These are phyloP conservation scores for Monosporascus cannonballus DNA, from an alignment of 2,329 filamentous ascomycete genomes.

Conservation along the genomic window DNA sequence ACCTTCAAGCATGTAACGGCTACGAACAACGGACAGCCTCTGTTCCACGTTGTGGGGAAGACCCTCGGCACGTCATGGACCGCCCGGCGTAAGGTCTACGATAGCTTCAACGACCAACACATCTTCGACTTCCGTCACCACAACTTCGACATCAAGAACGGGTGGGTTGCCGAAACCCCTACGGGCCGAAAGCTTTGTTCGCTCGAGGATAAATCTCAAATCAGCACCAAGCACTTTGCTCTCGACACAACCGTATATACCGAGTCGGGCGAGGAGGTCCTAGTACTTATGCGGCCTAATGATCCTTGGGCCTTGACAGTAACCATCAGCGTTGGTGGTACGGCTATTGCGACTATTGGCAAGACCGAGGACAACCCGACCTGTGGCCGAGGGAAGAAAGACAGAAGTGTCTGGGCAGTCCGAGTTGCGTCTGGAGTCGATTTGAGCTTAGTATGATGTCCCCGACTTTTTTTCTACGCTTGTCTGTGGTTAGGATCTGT, in stretches of 20 bases:
- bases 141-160: slow-evolving; percentile 11
- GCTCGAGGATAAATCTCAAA: slow-evolving; percentile 5
- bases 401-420: slow-evolving; percentile 5
- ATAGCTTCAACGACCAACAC: not conserved
- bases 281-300: slow-evolving; percentile 4
- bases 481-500: not conserved
- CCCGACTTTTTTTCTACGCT: not conserved
- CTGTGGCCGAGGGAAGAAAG: not conserved
- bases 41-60: slow-evolving; percentile 9
- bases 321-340: not conserved
- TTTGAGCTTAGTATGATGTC: slow-evolving; percentile 3
- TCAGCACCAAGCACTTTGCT: slow-evolving; percentile 5
- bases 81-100: slow-evolving; percentile 12
- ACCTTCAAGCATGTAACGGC: slow-evolving; percentile 4
- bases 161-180: slow-evolving; percentile 9
- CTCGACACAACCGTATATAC: slow-evolving; percentile 10
- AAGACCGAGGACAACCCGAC: slow-evolving; percentile 3
- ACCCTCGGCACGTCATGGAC: slow-evolving; percentile 11
- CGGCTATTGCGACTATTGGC: slow-evolving; percentile 3
- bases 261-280: slow-evolving; percentile 8
- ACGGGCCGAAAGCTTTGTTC: slow-evolving; percentile 6
- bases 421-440: slow-evolving; percentile 6
- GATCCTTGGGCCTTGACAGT: not conserved
- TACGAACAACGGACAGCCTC: not conserved
- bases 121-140: slow-evolving; percentile 14